A percentile compares a stretch with the other conserved stretches of the same genome.
phyloP scores from a whole-genome alignment of 2,329 filamentous ascomycete genomes.

The Aureobasidium melanogenum region DNA sequence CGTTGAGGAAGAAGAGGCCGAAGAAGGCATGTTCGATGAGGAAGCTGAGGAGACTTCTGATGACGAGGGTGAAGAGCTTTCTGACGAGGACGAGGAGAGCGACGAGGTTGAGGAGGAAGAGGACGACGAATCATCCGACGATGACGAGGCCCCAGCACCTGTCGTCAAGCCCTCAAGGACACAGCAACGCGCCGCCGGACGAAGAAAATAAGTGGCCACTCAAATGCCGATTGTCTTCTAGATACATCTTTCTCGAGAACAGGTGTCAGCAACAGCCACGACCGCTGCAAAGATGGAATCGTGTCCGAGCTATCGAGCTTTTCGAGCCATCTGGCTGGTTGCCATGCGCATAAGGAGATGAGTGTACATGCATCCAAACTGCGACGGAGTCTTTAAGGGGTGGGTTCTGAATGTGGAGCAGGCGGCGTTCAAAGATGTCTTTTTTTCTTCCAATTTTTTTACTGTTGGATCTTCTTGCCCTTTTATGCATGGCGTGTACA shows the following conservation, averaged over 20 bases:
- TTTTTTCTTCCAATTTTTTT: background rate
- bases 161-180: slow-evolving; percentile 15
- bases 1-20: slow-evolving; percentile 18
- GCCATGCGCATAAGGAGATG: background rate
- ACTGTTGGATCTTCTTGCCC: background rate
- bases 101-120: slow-evolving; percentile 30
- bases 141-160: slow-evolving; percentile 12
- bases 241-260: background rate
- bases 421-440: background rate
- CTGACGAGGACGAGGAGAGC: slow-evolving; percentile 34
- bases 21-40: slow-evolving; percentile 40
- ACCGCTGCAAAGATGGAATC: background rate
- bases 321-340: background rate
- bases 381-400: slow-evolving; percentile 4
- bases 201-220: slow-evolving; percentile 17
- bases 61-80: slow-evolving; percentile 38
- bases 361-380: slow-evolving; percentile 7
- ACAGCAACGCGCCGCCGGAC: slow-evolving; percentile 15
- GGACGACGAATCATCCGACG: slow-evolving; percentile 16
- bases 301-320: background rate
- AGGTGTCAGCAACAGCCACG: background rate
- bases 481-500: background rate
- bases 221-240: background rate
- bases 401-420: background rate
- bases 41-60: slow-evolving; percentile 42